Evolutionary conservation across 495 filamentous ascomycete species (phyloP).

Genomic region (Penicillium atrosanguineum): DNA sequence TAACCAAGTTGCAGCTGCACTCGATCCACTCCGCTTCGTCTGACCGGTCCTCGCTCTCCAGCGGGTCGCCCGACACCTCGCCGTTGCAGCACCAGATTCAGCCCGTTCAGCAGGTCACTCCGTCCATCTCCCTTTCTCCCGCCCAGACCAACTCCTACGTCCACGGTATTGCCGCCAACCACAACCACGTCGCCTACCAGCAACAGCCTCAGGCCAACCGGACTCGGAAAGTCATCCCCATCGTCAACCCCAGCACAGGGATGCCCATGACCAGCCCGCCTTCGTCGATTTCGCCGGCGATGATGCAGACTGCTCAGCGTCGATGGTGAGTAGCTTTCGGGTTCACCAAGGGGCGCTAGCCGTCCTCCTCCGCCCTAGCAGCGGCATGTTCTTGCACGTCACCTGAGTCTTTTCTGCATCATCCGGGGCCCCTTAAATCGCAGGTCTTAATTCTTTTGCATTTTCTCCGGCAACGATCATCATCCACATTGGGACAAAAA

Average conservation of each 20-base stretch:
- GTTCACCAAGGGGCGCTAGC: slow-evolving; percentile 29
- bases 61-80: slow-evolving; percentile 90
- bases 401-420: slow-evolving; percentile 38
- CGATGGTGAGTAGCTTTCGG: slow-evolving; percentile 52
- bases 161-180: slow-evolving; percentile 51
- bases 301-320: slow-evolving; percentile 72
- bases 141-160: slow-evolving; percentile 64
- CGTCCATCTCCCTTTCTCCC: slow-evolving; percentile 77
- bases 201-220: slow-evolving; percentile 87
- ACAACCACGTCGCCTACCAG: slow-evolving; percentile 70
- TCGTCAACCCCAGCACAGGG: slow-evolving; percentile 94
- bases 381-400: slow-evolving; percentile 37
- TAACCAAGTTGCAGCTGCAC: slow-evolving; percentile 60
- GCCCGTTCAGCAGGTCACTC: slow-evolving; percentile 70
- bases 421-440: slow-evolving; percentile 37
- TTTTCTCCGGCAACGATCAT: slow-evolving; percentile 31
- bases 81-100: slow-evolving; percentile 78
- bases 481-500: slow-evolving; percentile 10
- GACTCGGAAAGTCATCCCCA: slow-evolving; percentile 93
- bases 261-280: slow-evolving; percentile 87
- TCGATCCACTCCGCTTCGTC: slow-evolving; percentile 85
- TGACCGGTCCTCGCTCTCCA: slow-evolving; percentile 90
- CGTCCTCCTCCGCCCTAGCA: slow-evolving; percentile 30
- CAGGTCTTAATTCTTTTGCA: slow-evolving; percentile 40
- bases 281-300: slow-evolving; percentile 78